Conservation (phyloP, 768 basidiomycete species). For the Pulveroboletus ravenelii region DNA sequence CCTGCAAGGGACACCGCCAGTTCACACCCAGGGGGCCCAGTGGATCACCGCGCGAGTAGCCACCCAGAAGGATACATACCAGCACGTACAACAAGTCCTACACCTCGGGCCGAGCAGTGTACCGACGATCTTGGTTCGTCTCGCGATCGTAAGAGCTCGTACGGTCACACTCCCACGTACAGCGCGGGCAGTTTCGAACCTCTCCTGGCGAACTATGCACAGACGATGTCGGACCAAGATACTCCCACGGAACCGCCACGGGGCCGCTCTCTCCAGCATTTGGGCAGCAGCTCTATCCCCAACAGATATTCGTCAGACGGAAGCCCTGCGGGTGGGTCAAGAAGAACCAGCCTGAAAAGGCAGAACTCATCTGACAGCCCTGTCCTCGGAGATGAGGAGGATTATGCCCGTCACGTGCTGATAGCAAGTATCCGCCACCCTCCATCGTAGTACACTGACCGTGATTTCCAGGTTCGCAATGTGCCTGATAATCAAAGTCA, state of each 20-base stretch:
- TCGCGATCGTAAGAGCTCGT: constrained; percentile 30
- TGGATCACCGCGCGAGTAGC: constrained; percentile 9
- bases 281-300: background rate
- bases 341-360: constrained; percentile 20
- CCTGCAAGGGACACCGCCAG: constrained; percentile 34
- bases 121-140: constrained; percentile 24
- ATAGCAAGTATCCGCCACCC: constrained; percentile 36
- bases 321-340: constrained; percentile 25
- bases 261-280: constrained; percentile 18
- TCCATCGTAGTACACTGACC: constrained; percentile 8
- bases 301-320: constrained; percentile 14
- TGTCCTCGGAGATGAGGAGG: constrained; percentile 46
- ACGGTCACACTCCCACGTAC: constrained; percentile 43
- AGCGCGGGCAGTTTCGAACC: constrained; percentile 60
- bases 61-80: constrained; percentile 40
- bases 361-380: constrained; percentile 20
- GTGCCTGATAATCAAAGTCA: constrained; percentile 42
- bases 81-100: constrained; percentile 45
- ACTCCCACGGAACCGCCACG: constrained; percentile 26
- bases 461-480: constrained; percentile 48
- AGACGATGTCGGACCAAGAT: constrained; percentile 22
- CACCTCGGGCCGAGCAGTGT: constrained; percentile 28
- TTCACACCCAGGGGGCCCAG: constrained; percentile 47
- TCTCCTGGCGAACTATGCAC: constrained; percentile 45
- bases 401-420: constrained; percentile 53